Conservation (phyloP, 371 early-diverging fungal species). For the Mucor saturninus region DNA sequence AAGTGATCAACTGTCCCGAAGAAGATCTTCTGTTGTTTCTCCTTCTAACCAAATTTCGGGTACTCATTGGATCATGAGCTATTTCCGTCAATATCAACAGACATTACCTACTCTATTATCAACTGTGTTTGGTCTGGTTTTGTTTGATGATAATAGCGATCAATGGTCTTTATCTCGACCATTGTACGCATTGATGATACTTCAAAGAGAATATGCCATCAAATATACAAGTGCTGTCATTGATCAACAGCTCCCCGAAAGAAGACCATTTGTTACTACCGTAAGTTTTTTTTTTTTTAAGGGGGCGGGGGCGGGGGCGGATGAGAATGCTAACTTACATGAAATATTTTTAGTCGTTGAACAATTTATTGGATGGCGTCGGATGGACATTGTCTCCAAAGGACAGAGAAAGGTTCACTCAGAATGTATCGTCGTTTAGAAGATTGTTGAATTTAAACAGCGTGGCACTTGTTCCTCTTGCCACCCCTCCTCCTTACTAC, state of each 20-base stretch:
- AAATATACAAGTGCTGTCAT: constrained; percentile 72
- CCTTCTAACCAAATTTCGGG: constrained; percentile 6
- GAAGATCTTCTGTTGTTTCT: constrained; percentile 13
- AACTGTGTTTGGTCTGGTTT: constrained; percentile 69
- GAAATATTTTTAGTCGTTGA: constrained; percentile 40
- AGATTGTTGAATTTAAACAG: constrained; percentile 62
- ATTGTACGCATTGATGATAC: constrained; percentile 74
- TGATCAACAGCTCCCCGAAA: constrained; percentile 73
- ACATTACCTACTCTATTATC: constrained; percentile 66
- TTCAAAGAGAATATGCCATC: constrained; percentile 74
- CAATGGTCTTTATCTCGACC: constrained; percentile 88
- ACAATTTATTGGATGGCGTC: constrained; percentile 71
- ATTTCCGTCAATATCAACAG: constrained; percentile 58
- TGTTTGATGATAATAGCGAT: constrained; percentile 82
- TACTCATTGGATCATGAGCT: constrained; percentile 48
- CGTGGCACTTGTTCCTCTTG: constrained; percentile 52
- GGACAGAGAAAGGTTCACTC: constrained; percentile 84
- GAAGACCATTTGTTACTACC: constrained; percentile 69
- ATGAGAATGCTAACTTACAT: not conserved
- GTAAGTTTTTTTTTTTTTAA: constrained; percentile 38
- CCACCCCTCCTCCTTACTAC: constrained; percentile 24
- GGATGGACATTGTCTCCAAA: constrained; percentile 63
- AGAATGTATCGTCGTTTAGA: constrained; percentile 73
- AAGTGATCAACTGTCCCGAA: constrained; percentile 2
- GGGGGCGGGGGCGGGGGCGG: no score